Evolutionary conservation across 345 rosid genomes (phyloP).

Genomic region (Adansonia digitata): DNA sequence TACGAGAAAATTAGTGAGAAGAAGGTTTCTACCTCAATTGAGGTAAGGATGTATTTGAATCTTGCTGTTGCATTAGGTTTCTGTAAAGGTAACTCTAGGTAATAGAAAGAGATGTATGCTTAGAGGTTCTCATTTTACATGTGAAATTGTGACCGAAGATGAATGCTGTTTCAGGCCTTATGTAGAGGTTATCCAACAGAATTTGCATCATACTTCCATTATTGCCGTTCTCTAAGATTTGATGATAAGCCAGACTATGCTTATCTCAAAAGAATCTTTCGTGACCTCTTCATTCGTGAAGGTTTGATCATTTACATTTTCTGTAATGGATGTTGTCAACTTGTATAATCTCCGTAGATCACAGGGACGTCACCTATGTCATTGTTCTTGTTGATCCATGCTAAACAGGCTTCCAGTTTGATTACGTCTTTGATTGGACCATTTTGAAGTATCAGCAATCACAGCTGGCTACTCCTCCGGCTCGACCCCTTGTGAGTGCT

Average conservation of each 20-base stretch:
- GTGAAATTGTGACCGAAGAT: constrained; percentile 17
- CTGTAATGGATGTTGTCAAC: not conserved
- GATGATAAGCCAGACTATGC: constrained; percentile 96
- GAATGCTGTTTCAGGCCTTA: constrained; percentile 50
- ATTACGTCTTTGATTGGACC: constrained; percentile 97
- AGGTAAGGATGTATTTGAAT: constrained; percentile 29
- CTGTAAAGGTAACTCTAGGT: constrained; percentile 25
- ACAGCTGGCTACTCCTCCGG: constrained; percentile 73
- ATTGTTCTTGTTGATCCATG: constrained; percentile 5
- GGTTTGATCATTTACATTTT: constrained; percentile 33
- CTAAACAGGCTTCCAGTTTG: constrained; percentile 82
- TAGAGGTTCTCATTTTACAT: constrained; percentile 28
- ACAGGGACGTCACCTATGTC: not conserved
- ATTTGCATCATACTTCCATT: constrained; percentile 94
- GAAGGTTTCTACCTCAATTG: constrained; percentile 84
- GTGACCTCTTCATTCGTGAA: constrained; percentile 95
- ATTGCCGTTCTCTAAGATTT: constrained; percentile 87
- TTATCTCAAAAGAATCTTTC: constrained; percentile 85
- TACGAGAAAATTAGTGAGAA: constrained; percentile 97
- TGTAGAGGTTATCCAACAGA: constrained; percentile 97
- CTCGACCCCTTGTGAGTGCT: constrained; percentile 40
- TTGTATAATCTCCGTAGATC: not conserved
- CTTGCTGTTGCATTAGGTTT: not conserved
- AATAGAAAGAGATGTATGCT: constrained; percentile 52
- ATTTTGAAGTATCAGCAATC: constrained; percentile 96